Base-by-base conservation (phyloP, 2,329 filamentous ascomycete species). In the Stemphylium beticola region DNA sequence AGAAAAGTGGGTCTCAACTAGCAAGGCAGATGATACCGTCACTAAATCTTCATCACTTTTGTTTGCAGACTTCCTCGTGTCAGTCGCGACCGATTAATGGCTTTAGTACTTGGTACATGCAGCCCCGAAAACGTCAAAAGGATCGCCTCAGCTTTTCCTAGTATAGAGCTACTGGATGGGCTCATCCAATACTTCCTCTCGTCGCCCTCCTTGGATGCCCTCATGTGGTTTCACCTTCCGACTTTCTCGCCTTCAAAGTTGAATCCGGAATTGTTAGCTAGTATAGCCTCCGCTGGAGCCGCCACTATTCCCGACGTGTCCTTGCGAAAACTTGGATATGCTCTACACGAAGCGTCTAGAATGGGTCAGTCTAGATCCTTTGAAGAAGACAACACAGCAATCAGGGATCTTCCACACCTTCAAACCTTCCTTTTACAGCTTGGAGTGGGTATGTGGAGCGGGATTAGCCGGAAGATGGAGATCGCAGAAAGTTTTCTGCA, bases 61-160 rank as follows among this genome's bases (percentile, higher is more conserved):
- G 2, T 14, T n/a, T 12, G 10, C 31, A 55, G 52, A 51, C 37
- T 81, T 3, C 69, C 73, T 15, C 74, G 75, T 38, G 75, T 72
- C 2, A 76, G 76, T 17, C 73, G 79, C 26, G 88, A 91, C 69
- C 82, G 81, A 41, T 81, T 90, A 1, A 76, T 91, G 50, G 86
- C 83, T 10, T 80, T 90, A 53, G 83, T 90, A 1, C 75, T 91
- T 32, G 79, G 81, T 44, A 85, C 82, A 4, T 87, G 83, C 62
- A 82, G 81, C 41, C 74, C 75, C 2, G 64, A 82, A 72, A 74
- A 81, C 73, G 73, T 81, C 68, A 62, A 61, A 55, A 81, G 78
- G 44, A 83, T 85, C 17, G 84, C 82, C 15, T 82, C 80, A 1
- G 86, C 86, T 0, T 89, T 89, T 58, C 85, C 86, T 0, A 85